These are phyloP conservation scores for Tetracladium setigerum DNA, from an alignment of 495 filamentous ascomycete genomes.

Conservation along the genomic window DNA sequence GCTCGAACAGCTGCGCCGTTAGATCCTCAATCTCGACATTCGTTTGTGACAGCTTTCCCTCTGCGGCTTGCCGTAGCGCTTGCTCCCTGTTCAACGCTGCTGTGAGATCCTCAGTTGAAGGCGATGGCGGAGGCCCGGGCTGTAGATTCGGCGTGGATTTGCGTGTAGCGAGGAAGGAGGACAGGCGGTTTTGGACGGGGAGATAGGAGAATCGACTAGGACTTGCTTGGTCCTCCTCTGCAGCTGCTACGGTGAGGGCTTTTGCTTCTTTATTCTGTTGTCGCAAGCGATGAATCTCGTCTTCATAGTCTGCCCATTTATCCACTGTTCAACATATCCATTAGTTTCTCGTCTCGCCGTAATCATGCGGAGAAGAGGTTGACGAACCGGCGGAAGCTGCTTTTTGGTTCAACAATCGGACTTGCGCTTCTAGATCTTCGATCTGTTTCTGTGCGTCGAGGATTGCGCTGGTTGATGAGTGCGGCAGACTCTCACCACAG, in stretches of 20 bases:
- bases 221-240: slow-evolving; percentile 18
- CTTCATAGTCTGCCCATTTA: slow-evolving; percentile 92
- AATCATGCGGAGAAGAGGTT: not conserved
- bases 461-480: slow-evolving; percentile 12
- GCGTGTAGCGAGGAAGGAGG: slow-evolving; percentile 57
- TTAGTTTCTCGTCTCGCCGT: not conserved
- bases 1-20: slow-evolving; percentile 75
- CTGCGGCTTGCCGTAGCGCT: slow-evolving; percentile 62
- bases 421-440: slow-evolving; percentile 73
- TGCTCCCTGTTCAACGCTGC: slow-evolving; percentile 67
- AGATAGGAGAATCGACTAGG: slow-evolving; percentile 33
- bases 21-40: slow-evolving; percentile 84
- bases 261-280: slow-evolving; percentile 30
- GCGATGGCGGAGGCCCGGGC: slow-evolving; percentile 25
- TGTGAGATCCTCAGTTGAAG: slow-evolving; percentile 47
- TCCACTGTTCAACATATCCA: slow-evolving; percentile 29
- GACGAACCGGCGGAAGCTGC: slow-evolving; percentile 66
- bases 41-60: slow-evolving; percentile 62
- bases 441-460: slow-evolving; percentile 59
- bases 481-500: slow-evolving; percentile 17
- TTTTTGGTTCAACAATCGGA: slow-evolving; percentile 65
- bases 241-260: slow-evolving; percentile 30
- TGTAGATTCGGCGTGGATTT: slow-evolving; percentile 33
- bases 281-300: slow-evolving; percentile 51
- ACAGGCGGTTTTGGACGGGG: slow-evolving; percentile 40